Conservation (phyloP, 306 rosid genomes). For the Cucumis melo region DNA sequence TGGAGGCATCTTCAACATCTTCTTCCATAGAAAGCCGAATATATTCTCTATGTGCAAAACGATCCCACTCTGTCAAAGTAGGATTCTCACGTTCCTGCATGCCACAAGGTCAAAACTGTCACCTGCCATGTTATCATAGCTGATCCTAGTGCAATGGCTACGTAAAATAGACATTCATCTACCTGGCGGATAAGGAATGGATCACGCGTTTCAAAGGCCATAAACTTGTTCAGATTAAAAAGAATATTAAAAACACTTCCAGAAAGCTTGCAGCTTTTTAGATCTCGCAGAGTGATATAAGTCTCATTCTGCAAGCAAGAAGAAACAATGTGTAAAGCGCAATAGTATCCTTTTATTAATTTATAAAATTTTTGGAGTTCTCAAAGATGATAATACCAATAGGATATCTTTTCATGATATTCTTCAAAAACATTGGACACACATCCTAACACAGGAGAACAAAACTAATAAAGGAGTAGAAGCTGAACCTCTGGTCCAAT, state of each 20-base stretch:
- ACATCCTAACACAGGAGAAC: neutral
- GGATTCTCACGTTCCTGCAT: conserved; percentile 98
- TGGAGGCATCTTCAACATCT: conserved; percentile 98
- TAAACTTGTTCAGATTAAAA: conserved; percentile 95
- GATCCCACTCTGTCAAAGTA: conserved; percentile 98
- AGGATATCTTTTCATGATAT: neutral
- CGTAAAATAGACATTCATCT: conserved; percentile 2
- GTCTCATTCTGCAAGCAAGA: conserved; percentile 52
- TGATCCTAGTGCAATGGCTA: neutral
- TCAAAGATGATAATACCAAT: neutral
- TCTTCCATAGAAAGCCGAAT: conserved; percentile 99
- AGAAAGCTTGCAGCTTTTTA: conserved; percentile 89
- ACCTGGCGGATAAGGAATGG: conserved; percentile 99
- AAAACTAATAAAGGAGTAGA: conserved; percentile 11
- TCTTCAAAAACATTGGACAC: neutral
- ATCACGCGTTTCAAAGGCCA: conserved; percentile 98
- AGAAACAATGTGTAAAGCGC: neutral
- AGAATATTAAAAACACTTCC: conserved; percentile 93
- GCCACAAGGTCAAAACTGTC: conserved; percentile 18
- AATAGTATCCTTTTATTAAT: neutral
- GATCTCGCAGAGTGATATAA: conserved; percentile 60
- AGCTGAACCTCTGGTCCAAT: conserved; percentile 76
- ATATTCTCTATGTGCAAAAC: conserved; percentile 98
- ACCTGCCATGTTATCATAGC: neutral
- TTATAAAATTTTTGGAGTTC: neutral